Evolutionary conservation across 768 basidiomycete species (phyloP).

Genomic region (Dendrothele bispora): DNA sequence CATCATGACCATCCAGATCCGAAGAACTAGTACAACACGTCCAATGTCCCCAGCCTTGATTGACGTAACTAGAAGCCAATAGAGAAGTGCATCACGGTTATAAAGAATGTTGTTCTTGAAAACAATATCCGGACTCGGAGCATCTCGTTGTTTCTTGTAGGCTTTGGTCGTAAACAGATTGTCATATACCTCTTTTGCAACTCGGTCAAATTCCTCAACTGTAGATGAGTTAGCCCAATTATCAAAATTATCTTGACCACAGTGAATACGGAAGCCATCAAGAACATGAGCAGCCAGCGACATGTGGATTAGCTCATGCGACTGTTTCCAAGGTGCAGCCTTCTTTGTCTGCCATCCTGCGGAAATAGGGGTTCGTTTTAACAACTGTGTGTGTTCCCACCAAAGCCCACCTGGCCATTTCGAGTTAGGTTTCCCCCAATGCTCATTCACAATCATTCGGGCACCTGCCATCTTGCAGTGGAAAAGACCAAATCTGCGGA

Average conservation of each 20-base stretch:
- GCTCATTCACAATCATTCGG: slow-evolving; percentile 11
- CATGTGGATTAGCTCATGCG: slow-evolving; percentile 13
- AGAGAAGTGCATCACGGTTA: slow-evolving; percentile 18
- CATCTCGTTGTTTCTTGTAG: slow-evolving; percentile 2
- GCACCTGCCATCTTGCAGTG: slow-evolving; percentile 14
- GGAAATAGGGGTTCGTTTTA: slow-evolving; percentile 1
- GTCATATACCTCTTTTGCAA: slow-evolving; percentile 8
- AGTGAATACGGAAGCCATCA: slow-evolving; percentile 11
- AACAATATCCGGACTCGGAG: neutral
- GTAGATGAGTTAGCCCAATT: slow-evolving; percentile 8
- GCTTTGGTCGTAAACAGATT: slow-evolving; percentile 8
- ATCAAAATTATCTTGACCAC: slow-evolving; percentile 3
- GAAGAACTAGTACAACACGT: slow-evolving; percentile 12
- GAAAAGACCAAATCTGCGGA: slow-evolving; percentile 13
- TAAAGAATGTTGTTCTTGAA: slow-evolving; percentile 15
- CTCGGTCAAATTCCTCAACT: slow-evolving; percentile 5
- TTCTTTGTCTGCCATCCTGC: slow-evolving; percentile 16
- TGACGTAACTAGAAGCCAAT: slow-evolving; percentile 9
- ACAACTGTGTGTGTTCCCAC: slow-evolving; percentile 10
- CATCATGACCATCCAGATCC: slow-evolving; percentile 16
- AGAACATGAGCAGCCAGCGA: slow-evolving; percentile 14
- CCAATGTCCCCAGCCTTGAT: slow-evolving; percentile 24
- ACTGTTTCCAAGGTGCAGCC: slow-evolving; percentile 9
- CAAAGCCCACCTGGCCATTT: slow-evolving; percentile 7
- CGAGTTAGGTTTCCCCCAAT: slow-evolving; percentile 14